Conservation (phyloP, 2,329 filamentous ascomycete genomes). For the Fusarium protoensiforme region DNA sequence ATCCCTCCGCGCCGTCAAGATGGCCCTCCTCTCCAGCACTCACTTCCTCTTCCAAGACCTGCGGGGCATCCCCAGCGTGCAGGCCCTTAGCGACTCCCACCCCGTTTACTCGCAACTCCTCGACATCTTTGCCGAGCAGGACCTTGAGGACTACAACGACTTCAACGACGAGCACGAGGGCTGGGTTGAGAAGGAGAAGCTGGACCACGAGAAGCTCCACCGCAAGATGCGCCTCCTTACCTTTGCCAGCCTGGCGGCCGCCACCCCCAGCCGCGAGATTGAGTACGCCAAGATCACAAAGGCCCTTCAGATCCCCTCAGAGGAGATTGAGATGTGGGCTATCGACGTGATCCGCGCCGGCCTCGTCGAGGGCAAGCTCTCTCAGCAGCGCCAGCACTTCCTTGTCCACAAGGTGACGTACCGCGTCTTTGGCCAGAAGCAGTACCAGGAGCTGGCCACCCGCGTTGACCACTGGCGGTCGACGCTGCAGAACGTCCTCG, state of each 20-base stretch:
- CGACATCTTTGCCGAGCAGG: conserved; percentile 94
- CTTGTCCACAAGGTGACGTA: conserved; percentile 96
- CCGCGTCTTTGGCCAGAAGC: conserved; percentile 96
- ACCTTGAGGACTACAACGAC: conserved; percentile 94
- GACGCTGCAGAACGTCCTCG: conserved; percentile 81
- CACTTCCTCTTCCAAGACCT: conserved; percentile 83
- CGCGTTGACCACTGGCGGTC: conserved; percentile 91
- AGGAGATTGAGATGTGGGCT: conserved; percentile 97
- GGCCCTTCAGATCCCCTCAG: conserved; percentile 82
- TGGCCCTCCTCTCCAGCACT: conserved; percentile 62
- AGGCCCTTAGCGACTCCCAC: conserved; percentile 87
- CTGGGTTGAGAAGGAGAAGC: conserved; percentile 81
- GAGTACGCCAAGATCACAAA: conserved; percentile 87
- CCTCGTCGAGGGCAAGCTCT: conserved; percentile 95
- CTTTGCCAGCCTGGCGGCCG: conserved; percentile 87
- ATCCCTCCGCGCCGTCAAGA: conserved; percentile 67
- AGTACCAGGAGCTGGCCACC: conserved; percentile 95
- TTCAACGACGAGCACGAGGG: conserved; percentile 92
- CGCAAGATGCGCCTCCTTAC: conserved; percentile 98
- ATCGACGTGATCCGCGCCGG: conserved; percentile 98
- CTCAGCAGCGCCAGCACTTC: conserved; percentile 92
- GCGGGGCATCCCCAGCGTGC: conserved; percentile 82
- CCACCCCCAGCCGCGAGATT: conserved; percentile 85
- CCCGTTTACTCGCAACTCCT: conserved; percentile 90
- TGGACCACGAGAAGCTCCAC: conserved; percentile 79